Evolutionary conservation across 768 basidiomycete genomes (phyloP).

Genomic region (Pleurotus platypus): DNA sequence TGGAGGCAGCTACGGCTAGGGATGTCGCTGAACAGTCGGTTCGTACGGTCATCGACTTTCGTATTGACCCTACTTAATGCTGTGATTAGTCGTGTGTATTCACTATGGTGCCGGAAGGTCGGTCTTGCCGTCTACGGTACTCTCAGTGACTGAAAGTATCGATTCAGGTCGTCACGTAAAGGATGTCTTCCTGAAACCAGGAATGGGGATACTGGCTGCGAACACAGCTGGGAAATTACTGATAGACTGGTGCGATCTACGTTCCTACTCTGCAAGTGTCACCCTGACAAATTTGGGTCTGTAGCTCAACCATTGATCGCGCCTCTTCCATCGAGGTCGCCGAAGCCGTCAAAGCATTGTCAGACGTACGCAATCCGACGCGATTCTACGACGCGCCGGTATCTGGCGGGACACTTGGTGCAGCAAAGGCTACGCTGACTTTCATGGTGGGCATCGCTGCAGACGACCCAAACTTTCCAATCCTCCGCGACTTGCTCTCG

Average conservation of each 20-base stretch:
- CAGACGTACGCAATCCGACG: slow-evolving; percentile 13
- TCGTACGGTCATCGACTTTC: not conserved
- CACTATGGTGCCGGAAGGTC: slow-evolving; percentile 40
- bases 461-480: slow-evolving; percentile 26
- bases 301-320: slow-evolving; percentile 41
- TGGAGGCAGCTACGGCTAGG: slow-evolving; percentile 21
- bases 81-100: slow-evolving; percentile 30
- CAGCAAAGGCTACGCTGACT: slow-evolving; percentile 31
- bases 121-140: not conserved
- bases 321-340: slow-evolving; percentile 30
- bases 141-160: not conserved
- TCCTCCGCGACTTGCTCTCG: slow-evolving; percentile 28
- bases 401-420: slow-evolving; percentile 38
- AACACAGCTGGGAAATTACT: slow-evolving; percentile 35
- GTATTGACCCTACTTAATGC: not conserved
- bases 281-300: not conserved
- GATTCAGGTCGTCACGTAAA: slow-evolving; percentile 32
- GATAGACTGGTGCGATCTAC: slow-evolving; percentile 34
- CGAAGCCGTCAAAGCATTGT: slow-evolving; percentile 19
- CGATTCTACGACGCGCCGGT: slow-evolving; percentile 39
- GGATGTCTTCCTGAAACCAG: slow-evolving; percentile 30
- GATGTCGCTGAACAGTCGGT: slow-evolving; percentile 35
- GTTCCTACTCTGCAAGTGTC: not conserved
- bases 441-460: slow-evolving; percentile 35
- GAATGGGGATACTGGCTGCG: slow-evolving; percentile 31